These are phyloP conservation scores for Maudiozyma turicensis DNA, from an alignment of 805 yeast genomes.

Conservation along the genomic window DNA sequence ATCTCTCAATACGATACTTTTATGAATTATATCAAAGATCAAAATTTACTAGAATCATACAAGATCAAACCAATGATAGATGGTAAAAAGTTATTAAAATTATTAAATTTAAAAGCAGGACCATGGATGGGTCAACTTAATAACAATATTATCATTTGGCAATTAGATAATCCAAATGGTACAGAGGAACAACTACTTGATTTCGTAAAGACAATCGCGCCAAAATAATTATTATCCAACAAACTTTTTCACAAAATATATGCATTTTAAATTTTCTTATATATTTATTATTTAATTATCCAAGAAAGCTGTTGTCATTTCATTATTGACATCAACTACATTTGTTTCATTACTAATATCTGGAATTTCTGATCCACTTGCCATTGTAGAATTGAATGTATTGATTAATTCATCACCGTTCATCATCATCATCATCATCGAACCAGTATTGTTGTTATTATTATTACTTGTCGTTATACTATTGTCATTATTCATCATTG, in stretches of 20 bases:
- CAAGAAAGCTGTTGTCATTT: neutral
- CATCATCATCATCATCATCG: neutral
- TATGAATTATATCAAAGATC: conserved; percentile 17
- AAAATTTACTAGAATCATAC: conserved; percentile 23
- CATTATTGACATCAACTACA: neutral
- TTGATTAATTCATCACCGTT: neutral
- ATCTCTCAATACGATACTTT: conserved; percentile 29
- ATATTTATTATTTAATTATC: neutral
- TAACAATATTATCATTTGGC: conserved; percentile 58
- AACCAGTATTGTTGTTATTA: neutral
- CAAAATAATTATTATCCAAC: conserved; percentile 6
- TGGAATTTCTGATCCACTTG: neutral
- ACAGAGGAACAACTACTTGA: conserved; percentile 46
- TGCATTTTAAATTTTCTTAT: neutral
- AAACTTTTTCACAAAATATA: neutral
- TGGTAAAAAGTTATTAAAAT: conserved; percentile 56
- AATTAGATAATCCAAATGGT: conserved; percentile 59
- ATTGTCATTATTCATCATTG: neutral
- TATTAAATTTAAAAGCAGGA: conserved; percentile 60
- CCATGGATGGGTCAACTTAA: conserved; percentile 68
- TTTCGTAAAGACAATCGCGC: conserved; percentile 25
- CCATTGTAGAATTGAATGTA: neutral
- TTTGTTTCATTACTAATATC: neutral
- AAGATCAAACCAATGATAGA: conserved; percentile 56
- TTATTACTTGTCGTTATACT: neutral